Evolutionary conservation across 176 grass and related monocot species (phyloP).

Genomic region (Saccharum spontaneum): DNA sequence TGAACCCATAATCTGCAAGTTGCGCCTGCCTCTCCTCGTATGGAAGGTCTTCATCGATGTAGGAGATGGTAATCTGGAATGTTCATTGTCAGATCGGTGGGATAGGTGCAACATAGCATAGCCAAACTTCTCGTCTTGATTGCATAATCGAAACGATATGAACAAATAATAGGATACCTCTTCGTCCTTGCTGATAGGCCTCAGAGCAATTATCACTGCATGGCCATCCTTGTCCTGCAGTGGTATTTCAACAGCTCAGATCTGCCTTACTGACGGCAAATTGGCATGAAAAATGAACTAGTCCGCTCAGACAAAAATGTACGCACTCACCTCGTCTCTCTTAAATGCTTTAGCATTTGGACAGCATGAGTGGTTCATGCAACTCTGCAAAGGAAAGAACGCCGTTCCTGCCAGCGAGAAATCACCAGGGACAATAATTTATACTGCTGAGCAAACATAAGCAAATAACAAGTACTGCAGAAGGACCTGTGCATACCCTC

Average conservation of each 20-base stretch:
- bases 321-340: slow-evolving; percentile 65
- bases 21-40: slow-evolving; percentile 73
- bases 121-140: not conserved
- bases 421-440: not conserved
- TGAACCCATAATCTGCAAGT: slow-evolving; percentile 90
- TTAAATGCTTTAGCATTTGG: slow-evolving; percentile 98
- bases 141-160: not conserved
- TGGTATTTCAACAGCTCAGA: slow-evolving; percentile 5
- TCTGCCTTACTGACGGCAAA: slow-evolving; percentile 20
- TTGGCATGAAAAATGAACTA: slow-evolving; percentile 15
- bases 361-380: slow-evolving; percentile 96
- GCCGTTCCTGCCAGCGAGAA: slow-evolving; percentile 63
- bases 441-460: too few species aligned
- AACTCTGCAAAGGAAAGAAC: slow-evolving; percentile 97
- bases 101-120: not conserved
- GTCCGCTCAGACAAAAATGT: not conserved
- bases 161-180: slow-evolving; percentile 54
- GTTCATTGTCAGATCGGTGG: not conserved
- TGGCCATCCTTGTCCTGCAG: slow-evolving; percentile 79
- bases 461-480: too few species aligned
- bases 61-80: slow-evolving; percentile 85
- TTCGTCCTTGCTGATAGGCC: slow-evolving; percentile 55
- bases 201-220: slow-evolving; percentile 66
- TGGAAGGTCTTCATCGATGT: slow-evolving; percentile 82
- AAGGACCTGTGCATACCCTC: too few species aligned